phyloP scores from a whole-genome alignment of 306 rosid species.

The Fragaria vesca region DNA sequence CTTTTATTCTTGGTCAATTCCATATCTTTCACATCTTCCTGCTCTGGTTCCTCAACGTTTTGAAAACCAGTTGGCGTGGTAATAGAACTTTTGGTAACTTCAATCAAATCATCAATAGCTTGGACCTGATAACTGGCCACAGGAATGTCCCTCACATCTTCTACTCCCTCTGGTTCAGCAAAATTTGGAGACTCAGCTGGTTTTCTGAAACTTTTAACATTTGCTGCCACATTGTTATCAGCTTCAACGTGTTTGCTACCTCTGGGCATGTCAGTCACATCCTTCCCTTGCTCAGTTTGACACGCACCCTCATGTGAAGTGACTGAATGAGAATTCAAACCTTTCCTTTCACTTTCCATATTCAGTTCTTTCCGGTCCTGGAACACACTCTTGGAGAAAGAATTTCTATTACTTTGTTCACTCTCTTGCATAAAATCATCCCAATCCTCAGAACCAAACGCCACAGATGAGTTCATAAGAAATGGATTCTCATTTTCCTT shows the following conservation, averaged over 20 bases:
- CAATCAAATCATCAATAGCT: slow-evolving; percentile 33
- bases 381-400: slow-evolving; percentile 28
- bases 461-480: slow-evolving; percentile 73
- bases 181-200: slow-evolving; percentile 12
- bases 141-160: slow-evolving; percentile 45
- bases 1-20: slow-evolving; percentile 27
- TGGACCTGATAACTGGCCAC: slow-evolving; percentile 44
- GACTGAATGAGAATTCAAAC: slow-evolving; percentile 18
- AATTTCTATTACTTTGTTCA: slow-evolving; percentile 23
- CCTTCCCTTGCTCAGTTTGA: slow-evolving; percentile 30
- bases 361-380: slow-evolving; percentile 22
- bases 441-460: slow-evolving; percentile 77
- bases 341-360: slow-evolving; percentile 19
- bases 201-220: slow-evolving; percentile 17
- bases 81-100: slow-evolving; percentile 30
- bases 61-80: slow-evolving; percentile 20
- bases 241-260: slow-evolving; percentile 30
- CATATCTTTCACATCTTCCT: slow-evolving; percentile 29
- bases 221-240: slow-evolving; percentile 24
- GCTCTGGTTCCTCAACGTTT: slow-evolving; percentile 21
- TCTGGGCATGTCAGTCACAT: slow-evolving; percentile 15
- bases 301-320: slow-evolving; percentile 18
- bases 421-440: slow-evolving; percentile 64
- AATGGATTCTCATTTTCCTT: slow-evolving; percentile 73
- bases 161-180: slow-evolving; percentile 27